phyloP scores from a whole-genome alignment of 2,329 filamentous ascomycete genomes.

The Parastagonospora avenae region DNA sequence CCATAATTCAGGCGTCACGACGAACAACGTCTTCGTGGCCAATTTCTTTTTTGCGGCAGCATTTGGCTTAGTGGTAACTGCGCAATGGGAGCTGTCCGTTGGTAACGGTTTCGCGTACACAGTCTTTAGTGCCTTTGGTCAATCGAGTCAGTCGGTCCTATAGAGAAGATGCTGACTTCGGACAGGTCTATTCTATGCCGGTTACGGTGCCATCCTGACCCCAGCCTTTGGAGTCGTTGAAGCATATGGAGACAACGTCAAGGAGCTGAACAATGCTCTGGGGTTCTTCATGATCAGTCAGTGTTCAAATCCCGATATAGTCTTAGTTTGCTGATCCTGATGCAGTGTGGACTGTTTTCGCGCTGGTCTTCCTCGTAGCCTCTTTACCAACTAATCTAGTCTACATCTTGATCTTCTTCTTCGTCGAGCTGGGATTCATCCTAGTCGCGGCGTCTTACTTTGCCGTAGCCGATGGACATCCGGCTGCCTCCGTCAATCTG shows the following conservation, averaged over 20 bases:
- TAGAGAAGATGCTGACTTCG: not conserved
- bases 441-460: slow-evolving; percentile 54
- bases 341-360: slow-evolving; percentile 55
- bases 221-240: slow-evolving; percentile 54
- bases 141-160: not conserved
- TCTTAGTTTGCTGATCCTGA: not conserved
- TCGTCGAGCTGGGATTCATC: slow-evolving; percentile 53
- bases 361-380: slow-evolving; percentile 53
- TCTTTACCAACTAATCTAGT: slow-evolving; percentile 55
- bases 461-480: slow-evolving; percentile 51
- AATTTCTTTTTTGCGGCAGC: slow-evolving; percentile 61
- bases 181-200: slow-evolving; percentile 56
- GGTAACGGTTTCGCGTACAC: slow-evolving; percentile 62
- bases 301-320: slow-evolving; percentile 10
- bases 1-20: slow-evolving; percentile 48
- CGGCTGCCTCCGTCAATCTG: slow-evolving; percentile 40
- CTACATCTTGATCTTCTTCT: slow-evolving; percentile 56
- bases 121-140: slow-evolving; percentile 60
- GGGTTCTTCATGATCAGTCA: slow-evolving; percentile 56
- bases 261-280: slow-evolving; percentile 56
- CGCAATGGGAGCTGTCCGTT: slow-evolving; percentile 61
- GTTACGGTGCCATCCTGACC: slow-evolving; percentile 56
- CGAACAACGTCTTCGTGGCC: slow-evolving; percentile 58
- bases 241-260: slow-evolving; percentile 51
- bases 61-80: slow-evolving; percentile 59